A percentile compares a stretch with the other conserved stretches of the same genome.
Evolutionary conservation across 768 basidiomycete species (phyloP).

Genomic region (Rhizopogon roseolus): DNA sequence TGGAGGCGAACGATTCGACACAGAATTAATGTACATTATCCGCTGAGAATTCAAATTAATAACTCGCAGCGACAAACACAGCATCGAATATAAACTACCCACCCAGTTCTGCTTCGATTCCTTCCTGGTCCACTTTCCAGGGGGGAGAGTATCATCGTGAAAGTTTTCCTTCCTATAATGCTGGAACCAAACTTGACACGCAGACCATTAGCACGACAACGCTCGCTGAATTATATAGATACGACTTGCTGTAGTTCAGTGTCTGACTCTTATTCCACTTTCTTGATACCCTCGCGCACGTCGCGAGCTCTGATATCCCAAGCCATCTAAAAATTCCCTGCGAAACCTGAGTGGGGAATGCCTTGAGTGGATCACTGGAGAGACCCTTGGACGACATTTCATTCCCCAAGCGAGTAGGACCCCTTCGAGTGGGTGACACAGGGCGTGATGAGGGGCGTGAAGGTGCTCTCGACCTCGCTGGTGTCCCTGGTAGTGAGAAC

Average conservation of each 20-base stretch:
- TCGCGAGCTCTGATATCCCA: conserved; percentile 60
- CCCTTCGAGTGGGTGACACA: conserved; percentile 29
- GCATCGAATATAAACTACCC: conserved; percentile 15
- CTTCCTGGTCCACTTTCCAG: conserved; percentile 87
- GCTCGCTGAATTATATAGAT: too few species aligned
- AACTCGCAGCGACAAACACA: conserved; percentile 2
- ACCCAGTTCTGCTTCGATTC: conserved; percentile 96
- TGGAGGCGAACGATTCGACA: conserved; percentile 36
- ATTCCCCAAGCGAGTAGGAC: conserved; percentile 14
- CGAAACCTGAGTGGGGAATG: conserved; percentile 75
- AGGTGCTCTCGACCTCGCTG: conserved; percentile 55
- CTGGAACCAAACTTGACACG: conserved; percentile 81
- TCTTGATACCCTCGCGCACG: conserved; percentile 75
- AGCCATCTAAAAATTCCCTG: conserved; percentile 72
- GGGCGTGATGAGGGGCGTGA: conserved; percentile 33
- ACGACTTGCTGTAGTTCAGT: conserved; percentile 73
- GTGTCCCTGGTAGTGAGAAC: conserved; percentile 68
- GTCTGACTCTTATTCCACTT: conserved; percentile 91
- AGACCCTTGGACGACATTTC: conserved; percentile 15
- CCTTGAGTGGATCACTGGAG: conserved; percentile 56
- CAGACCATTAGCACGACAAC: background rate
- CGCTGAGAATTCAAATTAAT: conserved; percentile 38
- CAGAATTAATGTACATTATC: conserved; percentile 36
- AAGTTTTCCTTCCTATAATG: conserved; percentile 86
- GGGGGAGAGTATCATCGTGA: conserved; percentile 70